Base-by-base conservation (phyloP, 2,329 filamentous ascomycete genomes). In the Metarhizium sp. region DNA sequence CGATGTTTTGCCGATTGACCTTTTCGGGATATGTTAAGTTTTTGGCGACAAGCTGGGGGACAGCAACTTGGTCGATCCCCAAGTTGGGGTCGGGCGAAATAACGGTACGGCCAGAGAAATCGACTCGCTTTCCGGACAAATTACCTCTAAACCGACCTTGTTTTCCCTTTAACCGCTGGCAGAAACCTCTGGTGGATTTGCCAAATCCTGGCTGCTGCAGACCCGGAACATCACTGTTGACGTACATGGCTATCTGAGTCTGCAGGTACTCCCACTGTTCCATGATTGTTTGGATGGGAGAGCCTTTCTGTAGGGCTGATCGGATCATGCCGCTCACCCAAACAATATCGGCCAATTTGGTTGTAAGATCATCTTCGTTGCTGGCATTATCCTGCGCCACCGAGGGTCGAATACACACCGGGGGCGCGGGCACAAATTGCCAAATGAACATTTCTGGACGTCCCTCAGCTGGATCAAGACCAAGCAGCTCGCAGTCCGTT, bases 221-320 rank as follows among this genome's bases (percentile, higher is more conserved):
- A 32, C 92, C 92, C 0, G 94, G 94, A 2, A 95, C 86, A 63
- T 96, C 92, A 60, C 92, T 96, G 74, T 99, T 97, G 69, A 99
- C 92, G 69, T 99, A 97, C 79, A 97, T 91, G 58, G 92, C 94
- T 58, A 97, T 88, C 66, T 97, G 92, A 8, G 96, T 80, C 66
- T 97, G 92, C 58, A 99, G 76, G 65, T 92, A 97, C 67, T 99
- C 94, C 94, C 94, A 99, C 64, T 96, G 91, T 68, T 99, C 94
- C 85, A 97, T 95, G 55, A 97, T 88, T 1, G 90, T 95, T 61
- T 88, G 83, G 2, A 99, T 80, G 0, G 90, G 85, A 14, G 92
- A 88, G 10, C 92, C 92, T 62, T 90, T 91, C 58, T 87, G 80
- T 16, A 97, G 71, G 0, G 90, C 90, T 25, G 89, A 87, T 51